Evolutionary conservation across 139 green algal genomes (phyloP).

Genomic region (Chlorella sp.): DNA sequence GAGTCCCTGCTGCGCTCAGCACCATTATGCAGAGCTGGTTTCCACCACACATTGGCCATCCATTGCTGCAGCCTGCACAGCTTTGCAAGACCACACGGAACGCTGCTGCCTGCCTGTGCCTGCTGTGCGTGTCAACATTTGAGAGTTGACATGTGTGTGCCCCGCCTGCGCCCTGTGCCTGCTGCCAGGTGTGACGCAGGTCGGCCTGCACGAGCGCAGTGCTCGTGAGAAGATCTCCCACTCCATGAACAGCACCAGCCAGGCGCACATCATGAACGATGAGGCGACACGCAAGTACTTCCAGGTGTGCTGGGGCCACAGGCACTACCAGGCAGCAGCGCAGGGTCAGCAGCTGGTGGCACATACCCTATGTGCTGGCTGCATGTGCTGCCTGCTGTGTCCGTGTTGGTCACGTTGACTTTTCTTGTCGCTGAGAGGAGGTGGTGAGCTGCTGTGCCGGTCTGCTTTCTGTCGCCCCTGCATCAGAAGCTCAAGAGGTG

Average conservation of each 20-base stretch:
- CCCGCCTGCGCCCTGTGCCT: too few relatives aligned
- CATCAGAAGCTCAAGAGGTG: neutral
- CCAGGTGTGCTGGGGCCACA: conserved; percentile 24
- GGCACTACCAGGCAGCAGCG: neutral
- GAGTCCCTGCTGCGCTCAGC: too few relatives aligned
- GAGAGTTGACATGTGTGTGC: too few relatives aligned
- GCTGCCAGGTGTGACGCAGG: conserved; percentile 72
- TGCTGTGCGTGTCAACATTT: too few relatives aligned
- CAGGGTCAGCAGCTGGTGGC: neutral
- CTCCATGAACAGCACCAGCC: conserved; percentile 50
- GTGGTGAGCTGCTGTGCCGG: too few relatives aligned
- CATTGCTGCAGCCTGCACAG: too few relatives aligned
- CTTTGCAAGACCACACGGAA: too few relatives aligned
- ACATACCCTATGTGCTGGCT: neutral
- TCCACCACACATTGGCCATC: too few relatives aligned
- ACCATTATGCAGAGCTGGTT: too few relatives aligned
- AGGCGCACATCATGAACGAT: conserved; percentile 99
- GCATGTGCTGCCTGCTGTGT: neutral
- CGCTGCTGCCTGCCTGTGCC: too few relatives aligned
- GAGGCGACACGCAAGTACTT: conserved; percentile 92
- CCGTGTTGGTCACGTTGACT: neutral
- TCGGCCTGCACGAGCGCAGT: conserved; percentile 86
- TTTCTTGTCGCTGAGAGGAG: too few relatives aligned
- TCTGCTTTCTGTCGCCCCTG: neutral
- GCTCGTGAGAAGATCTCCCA: conserved; percentile 94